phyloP scores from a whole-genome alignment of 2,329 filamentous ascomycete genomes.

The Claviceps citrina region DNA sequence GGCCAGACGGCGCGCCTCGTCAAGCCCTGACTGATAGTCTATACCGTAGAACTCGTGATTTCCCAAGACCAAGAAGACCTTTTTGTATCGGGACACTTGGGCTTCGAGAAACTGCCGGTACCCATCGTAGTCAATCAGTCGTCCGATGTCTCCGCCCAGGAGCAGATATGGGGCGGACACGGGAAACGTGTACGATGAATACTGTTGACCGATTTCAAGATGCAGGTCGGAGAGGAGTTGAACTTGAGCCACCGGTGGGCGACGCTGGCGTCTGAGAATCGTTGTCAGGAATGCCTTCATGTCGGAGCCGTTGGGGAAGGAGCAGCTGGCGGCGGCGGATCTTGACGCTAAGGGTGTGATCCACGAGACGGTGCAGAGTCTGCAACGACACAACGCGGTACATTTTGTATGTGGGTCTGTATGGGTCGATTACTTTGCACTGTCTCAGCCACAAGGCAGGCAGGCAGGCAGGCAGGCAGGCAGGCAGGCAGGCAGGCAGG shows the following conservation, averaged over 20 bases:
- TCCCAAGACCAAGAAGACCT: conserved; percentile 32
- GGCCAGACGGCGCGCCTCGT: conserved; percentile 21
- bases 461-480: no score
- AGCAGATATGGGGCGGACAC: conserved; percentile 27
- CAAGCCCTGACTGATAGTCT: conserved; percentile 22
- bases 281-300: conserved; percentile 4
- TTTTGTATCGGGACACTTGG: conserved; percentile 26
- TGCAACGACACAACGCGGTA: no score
- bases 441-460: no score
- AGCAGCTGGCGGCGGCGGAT: not conserved
- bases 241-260: not conserved
- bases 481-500: no score
- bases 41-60: conserved; percentile 40
- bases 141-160: conserved; percentile 35
- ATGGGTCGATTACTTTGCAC: no score
- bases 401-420: no score
- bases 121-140: conserved; percentile 28
- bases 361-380: no score
- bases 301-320: not conserved
- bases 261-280: conserved; percentile 1
- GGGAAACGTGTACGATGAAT: conserved; percentile 25
- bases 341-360: no score
- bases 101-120: conserved; percentile 28
- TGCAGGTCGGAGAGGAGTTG: conserved; percentile 33
- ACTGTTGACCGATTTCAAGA: conserved; percentile 30